phyloP scores from a whole-genome alignment of 805 yeast genomes.

The Barnettozyma wickerhamii region DNA sequence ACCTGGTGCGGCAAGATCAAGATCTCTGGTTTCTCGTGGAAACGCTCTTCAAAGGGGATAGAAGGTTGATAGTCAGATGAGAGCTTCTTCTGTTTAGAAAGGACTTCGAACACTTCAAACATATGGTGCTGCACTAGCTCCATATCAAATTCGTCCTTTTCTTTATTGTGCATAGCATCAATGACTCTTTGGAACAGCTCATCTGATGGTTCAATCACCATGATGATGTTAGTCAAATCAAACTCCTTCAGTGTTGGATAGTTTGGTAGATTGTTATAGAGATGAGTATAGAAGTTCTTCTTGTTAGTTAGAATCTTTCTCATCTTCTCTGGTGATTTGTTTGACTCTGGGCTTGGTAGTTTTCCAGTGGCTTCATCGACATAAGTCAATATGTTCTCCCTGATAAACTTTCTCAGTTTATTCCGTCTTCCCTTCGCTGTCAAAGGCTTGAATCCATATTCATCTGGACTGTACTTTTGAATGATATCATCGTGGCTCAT shows the following conservation, averaged over 20 bases:
- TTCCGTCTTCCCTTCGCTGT: conserved; percentile 18
- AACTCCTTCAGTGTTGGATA: conserved; percentile 27
- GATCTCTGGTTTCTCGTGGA: conserved; percentile 21
- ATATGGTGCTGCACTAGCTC: conserved; percentile 42
- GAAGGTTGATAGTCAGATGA: conserved; percentile 1
- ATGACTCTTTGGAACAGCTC: conserved; percentile 20
- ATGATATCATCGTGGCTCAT: conserved; percentile 15
- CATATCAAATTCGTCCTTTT: conserved; percentile 46
- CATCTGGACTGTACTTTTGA: conserved; percentile 16
- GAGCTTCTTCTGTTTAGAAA: conserved; percentile 9
- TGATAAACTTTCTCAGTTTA: conserved; percentile 11
- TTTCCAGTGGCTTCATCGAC: not conserved
- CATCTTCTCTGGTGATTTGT: conserved; percentile 10
- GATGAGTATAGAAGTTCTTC: conserved; percentile 19
- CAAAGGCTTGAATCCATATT: conserved; percentile 23
- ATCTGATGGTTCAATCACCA: conserved; percentile 51
- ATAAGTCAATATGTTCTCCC: conserved; percentile 1
- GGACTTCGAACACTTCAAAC: conserved; percentile 22
- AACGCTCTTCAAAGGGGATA: conserved; percentile 9
- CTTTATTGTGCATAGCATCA: conserved; percentile 25
- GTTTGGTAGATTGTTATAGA: conserved; percentile 38
- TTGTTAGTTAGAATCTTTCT: conserved; percentile 1
- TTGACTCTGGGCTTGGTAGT: too few species aligned
- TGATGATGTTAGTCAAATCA: conserved; percentile 41
- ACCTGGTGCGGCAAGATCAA: conserved; percentile 45